phyloP scores from a whole-genome alignment of 495 filamentous ascomycete genomes.

The Neurospora sp. region DNA sequence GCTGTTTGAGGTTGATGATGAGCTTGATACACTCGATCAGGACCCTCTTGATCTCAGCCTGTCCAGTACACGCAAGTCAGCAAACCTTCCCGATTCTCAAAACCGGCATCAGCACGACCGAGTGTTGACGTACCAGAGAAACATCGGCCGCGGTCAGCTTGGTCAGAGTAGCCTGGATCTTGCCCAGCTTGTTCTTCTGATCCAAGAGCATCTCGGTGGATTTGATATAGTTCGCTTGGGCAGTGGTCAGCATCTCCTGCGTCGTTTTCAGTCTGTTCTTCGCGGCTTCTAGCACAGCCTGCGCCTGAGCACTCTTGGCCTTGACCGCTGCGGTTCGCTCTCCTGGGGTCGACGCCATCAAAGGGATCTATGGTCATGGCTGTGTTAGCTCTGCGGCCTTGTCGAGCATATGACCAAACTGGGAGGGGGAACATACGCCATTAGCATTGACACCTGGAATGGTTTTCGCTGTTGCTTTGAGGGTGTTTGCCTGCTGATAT shows the following conservation, averaged over 20 bases:
- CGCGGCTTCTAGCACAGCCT: background rate
- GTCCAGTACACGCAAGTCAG: background rate
- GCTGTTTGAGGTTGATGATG: slow-evolving; percentile 2
- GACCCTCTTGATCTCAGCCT: slow-evolving; percentile 3
- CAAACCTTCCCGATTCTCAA: background rate
- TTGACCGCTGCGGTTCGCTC: background rate
- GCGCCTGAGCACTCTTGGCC: background rate
- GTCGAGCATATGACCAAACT: background rate
- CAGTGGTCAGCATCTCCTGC: background rate
- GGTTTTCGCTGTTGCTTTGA: background rate
- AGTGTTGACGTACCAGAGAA: background rate
- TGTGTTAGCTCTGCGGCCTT: background rate
- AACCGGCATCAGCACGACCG: background rate
- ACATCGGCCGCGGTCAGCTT: background rate
- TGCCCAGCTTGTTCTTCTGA: background rate
- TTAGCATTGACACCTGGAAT: background rate
- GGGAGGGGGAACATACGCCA: background rate
- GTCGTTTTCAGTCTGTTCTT: background rate
- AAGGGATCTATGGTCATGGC: background rate
- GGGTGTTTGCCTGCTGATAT: background rate
- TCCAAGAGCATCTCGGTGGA: slow-evolving; percentile 1
- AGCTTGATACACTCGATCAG: slow-evolving; percentile 2
- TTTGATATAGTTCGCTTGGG: slow-evolving; percentile 1
- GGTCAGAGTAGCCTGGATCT: background rate
- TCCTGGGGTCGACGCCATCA: background rate